Percentiles rank a stretch among this genome's conserved stretches.
phyloP scores from a whole-genome alignment of 2,329 filamentous ascomycete genomes.

The Xylariaceae sp. region DNA sequence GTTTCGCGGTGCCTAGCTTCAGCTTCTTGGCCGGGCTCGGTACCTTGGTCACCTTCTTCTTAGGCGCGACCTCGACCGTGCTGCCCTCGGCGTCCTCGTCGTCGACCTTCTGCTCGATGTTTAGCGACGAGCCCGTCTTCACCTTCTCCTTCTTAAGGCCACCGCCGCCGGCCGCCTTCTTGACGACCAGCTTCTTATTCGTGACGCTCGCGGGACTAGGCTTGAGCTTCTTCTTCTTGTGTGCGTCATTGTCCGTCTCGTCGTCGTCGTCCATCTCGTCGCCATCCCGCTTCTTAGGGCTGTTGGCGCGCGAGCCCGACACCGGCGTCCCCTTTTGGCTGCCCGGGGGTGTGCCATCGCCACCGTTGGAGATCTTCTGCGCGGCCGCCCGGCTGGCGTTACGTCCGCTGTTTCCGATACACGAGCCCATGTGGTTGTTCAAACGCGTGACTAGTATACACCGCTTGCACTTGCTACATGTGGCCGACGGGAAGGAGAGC shows the following conservation, averaged over 20 bases:
- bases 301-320: slow-evolving; percentile 49
- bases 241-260: slow-evolving; percentile 44
- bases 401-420: slow-evolving; percentile 61
- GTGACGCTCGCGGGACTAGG: slow-evolving; percentile 33
- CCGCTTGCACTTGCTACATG: slow-evolving; percentile 63
- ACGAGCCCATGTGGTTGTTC: slow-evolving; percentile 66
- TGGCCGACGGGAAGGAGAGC: slow-evolving; percentile 60
- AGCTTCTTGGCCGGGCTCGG: slow-evolving; percentile 42
- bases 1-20: slow-evolving; percentile 40
- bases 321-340: slow-evolving; percentile 60
- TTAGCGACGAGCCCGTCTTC: slow-evolving; percentile 39
- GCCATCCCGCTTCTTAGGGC: slow-evolving; percentile 53
- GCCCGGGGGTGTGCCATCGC: slow-evolving; percentile 54
- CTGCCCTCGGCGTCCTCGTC: slow-evolving; percentile 31
- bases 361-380: slow-evolving; percentile 58
- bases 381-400: slow-evolving; percentile 59
- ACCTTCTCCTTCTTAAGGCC: slow-evolving; percentile 51
- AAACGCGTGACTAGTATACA: slow-evolving; percentile 62
- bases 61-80: slow-evolving; percentile 36
- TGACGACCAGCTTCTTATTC: slow-evolving; percentile 55
- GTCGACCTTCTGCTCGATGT: slow-evolving; percentile 41
- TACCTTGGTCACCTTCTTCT: slow-evolving; percentile 38
- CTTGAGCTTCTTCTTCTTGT: slow-evolving; percentile 58
- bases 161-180: slow-evolving; percentile 38
- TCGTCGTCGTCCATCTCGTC: slow-evolving; percentile 52